These are phyloP conservation scores for Batkoa obscura DNA, from an alignment of 371 early-diverging fungal genomes.

Conservation along the genomic window DNA sequence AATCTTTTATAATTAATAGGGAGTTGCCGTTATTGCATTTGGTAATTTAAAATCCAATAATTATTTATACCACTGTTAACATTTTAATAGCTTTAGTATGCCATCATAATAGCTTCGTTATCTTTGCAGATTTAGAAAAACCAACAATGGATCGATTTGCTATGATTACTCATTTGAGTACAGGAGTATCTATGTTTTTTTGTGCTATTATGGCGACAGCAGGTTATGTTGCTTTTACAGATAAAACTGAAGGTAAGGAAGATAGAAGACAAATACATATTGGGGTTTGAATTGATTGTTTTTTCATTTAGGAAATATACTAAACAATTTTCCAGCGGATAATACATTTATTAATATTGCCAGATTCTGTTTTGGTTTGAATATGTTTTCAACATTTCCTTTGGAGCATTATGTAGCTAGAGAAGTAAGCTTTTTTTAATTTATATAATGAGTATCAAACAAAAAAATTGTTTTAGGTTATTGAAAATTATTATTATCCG, in stretches of 20 bases:
- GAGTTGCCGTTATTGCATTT: conserved; percentile 65
- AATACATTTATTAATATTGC: conserved; percentile 53
- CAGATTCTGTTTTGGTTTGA: conserved; percentile 55
- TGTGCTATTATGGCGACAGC: conserved; percentile 41
- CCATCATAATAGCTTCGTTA: conserved; percentile 65
- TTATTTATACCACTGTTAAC: too few species aligned
- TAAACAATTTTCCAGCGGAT: conserved; percentile 58
- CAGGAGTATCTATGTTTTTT: conserved; percentile 36
- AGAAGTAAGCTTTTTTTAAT: conserved; percentile 22
- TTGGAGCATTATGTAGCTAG: conserved; percentile 59
- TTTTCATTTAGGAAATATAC: conserved; percentile 33
- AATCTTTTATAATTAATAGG: conserved; percentile 8
- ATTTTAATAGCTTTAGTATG: conserved; percentile 47
- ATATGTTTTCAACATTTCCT: conserved; percentile 66
- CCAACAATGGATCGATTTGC: conserved; percentile 56
- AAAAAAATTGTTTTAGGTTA: conserved; percentile 17
- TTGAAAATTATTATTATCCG: conserved; percentile 36
- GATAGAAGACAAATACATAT: too few species aligned
- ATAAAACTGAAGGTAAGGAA: conserved; percentile 36
- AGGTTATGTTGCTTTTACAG: conserved; percentile 48
- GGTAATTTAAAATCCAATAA: conserved; percentile 18
- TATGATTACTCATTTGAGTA: conserved; percentile 46
- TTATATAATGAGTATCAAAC: not conserved
- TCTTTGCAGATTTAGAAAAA: conserved; percentile 49
- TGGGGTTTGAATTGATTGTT: too few species aligned